These are phyloP conservation scores for Plantago lanceolata DNA, from an alignment of 305 asterid species.

Conservation along the genomic window DNA sequence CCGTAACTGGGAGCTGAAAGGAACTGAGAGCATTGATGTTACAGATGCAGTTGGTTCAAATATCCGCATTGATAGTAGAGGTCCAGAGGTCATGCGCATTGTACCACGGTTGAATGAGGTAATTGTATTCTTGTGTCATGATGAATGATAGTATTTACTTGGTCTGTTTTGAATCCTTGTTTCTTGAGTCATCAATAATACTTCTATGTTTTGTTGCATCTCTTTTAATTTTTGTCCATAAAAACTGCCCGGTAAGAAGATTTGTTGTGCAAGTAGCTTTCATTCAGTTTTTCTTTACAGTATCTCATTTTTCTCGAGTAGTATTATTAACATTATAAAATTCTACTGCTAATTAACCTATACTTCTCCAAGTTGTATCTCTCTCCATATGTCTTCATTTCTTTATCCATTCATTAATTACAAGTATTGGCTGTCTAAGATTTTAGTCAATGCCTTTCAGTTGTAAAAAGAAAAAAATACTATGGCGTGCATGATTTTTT, in stretches of 20 bases:
- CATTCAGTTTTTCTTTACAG: no score
- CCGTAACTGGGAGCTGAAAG: slow-evolving; percentile 96
- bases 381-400: no score
- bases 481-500: no score
- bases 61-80: slow-evolving; percentile 94
- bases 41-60: slow-evolving; percentile 99
- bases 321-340: no score
- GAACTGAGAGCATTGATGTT: slow-evolving; percentile 94
- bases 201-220: not conserved
- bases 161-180: not conserved
- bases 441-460: no score
- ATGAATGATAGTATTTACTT: not conserved
- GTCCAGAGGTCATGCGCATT: slow-evolving; percentile 95
- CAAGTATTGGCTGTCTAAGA: no score
- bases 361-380: no score
- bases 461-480: no score
- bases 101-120: slow-evolving; percentile 95
- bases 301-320: no score
- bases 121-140: not conserved
- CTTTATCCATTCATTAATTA: no score
- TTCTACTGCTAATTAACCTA: no score
- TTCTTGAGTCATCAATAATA: not conserved
- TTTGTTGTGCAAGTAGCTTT: slow-evolving; percentile 10
- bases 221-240: not conserved
- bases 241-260: slow-evolving; percentile 11